Percentiles rank a stretch among this genome's conserved stretches.
Conservation (phyloP, 139 green algal species). For the Tetradesmus lagerheimii region DNA sequence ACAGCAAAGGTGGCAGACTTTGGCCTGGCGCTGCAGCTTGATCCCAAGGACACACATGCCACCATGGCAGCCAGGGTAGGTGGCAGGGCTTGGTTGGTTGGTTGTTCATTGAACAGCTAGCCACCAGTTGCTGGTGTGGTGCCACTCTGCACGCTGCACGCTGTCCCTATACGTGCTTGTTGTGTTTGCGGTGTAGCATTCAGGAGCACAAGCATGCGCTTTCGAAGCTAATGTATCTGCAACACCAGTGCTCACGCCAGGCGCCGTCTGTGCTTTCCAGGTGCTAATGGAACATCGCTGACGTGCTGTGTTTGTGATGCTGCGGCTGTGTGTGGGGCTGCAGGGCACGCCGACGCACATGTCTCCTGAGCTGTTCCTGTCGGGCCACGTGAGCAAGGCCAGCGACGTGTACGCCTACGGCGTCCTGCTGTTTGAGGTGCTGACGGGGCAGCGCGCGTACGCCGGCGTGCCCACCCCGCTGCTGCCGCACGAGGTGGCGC, state of each 20-base stretch:
- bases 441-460: slow-evolving; percentile 39
- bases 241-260: too few species aligned
- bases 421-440: slow-evolving; percentile 42
- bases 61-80: slow-evolving; percentile 37
- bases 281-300: too few species aligned
- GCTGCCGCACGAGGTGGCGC: slow-evolving; percentile 49
- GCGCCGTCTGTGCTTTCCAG: too few species aligned
- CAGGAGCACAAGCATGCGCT: too few species aligned
- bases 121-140: too few species aligned
- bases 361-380: slow-evolving; percentile 45
- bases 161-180: too few species aligned
- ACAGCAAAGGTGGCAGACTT: slow-evolving; percentile 51
- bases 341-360: slow-evolving; percentile 46
- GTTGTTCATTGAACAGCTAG: too few species aligned
- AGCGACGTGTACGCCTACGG: slow-evolving; percentile 55
- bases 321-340: not conserved
- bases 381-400: slow-evolving; percentile 35
- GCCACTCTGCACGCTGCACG: too few species aligned
- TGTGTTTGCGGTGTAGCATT: too few species aligned
- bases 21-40: slow-evolving; percentile 35
- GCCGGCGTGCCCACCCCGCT: slow-evolving; percentile 37
- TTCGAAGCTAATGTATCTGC: too few species aligned
- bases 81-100: not conserved
- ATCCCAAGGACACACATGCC: slow-evolving; percentile 37
- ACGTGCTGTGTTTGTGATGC: not conserved